Percentiles rank a stretch among this genome's conserved stretches.
Evolutionary conservation across 2,329 filamentous ascomycete genomes (phyloP).

Genomic region (Hymenoscyphus occultus): DNA sequence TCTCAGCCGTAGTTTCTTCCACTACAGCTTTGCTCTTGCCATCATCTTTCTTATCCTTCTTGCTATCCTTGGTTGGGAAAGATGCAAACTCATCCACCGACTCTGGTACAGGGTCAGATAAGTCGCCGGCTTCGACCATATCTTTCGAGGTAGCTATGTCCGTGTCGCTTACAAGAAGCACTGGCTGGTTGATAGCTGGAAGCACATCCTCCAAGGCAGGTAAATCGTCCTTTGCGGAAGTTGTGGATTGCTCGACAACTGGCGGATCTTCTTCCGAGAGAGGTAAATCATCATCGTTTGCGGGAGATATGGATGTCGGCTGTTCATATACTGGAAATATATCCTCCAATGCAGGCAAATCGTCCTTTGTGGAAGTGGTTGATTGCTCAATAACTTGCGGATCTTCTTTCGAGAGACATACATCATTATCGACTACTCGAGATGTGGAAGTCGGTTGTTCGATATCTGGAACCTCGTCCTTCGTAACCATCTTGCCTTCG

Average conservation of each 20-base stretch:
- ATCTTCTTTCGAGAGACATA: neutral
- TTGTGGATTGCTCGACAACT: too few species aligned
- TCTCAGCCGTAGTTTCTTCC: neutral
- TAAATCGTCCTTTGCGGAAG: too few species aligned
- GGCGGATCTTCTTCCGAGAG: neutral
- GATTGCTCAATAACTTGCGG: too few species aligned
- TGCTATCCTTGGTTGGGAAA: conserved; percentile 17
- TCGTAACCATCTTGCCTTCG: neutral
- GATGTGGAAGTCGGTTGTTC: neutral
- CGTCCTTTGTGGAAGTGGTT: too few species aligned
- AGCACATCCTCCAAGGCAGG: too few species aligned
- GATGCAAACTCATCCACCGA: conserved; percentile 7
- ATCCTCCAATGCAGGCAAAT: too few species aligned
- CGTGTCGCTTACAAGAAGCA: neutral
- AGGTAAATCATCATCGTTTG: neutral
- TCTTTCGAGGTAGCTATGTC: neutral
- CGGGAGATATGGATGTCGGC: neutral
- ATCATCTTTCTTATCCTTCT: conserved; percentile 19
- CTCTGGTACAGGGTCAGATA: neutral
- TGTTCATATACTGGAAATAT: neutral
- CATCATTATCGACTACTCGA: neutral
- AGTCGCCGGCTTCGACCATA: neutral
- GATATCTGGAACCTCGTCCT: neutral
- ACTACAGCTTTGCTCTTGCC: conserved; percentile 21
- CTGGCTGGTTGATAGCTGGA: too few species aligned